phyloP scores from a whole-genome alignment of 2,329 filamentous ascomycete genomes.

The Epichloe aotearoae region DNA sequence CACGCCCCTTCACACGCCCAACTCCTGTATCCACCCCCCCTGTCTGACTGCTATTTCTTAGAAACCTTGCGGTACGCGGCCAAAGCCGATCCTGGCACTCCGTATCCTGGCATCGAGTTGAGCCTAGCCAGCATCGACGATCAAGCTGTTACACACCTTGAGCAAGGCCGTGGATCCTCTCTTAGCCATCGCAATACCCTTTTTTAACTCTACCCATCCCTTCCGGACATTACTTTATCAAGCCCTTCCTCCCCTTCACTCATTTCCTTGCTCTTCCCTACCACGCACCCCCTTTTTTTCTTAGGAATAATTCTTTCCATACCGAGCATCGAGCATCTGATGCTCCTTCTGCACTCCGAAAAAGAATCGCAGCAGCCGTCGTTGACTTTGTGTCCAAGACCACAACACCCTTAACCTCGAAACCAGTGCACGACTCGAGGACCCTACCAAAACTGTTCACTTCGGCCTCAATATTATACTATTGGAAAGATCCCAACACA shows the following conservation, averaged over 20 bases:
- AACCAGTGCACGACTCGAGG: neutral
- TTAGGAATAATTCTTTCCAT: neutral
- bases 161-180: conserved; percentile 5
- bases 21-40: neutral
- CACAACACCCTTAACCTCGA: neutral
- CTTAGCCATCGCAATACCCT: conserved; percentile 2
- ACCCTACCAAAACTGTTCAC: neutral
- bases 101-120: neutral
- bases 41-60: conserved; percentile 2
- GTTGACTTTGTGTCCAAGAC: neutral
- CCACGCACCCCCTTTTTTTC: neutral
- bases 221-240: conserved; percentile 5
- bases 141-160: conserved; percentile 3
- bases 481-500: neutral
- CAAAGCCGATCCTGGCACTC: conserved; percentile 7
- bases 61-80: conserved; percentile 5
- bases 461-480: neutral
- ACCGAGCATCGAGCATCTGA: too few relatives aligned
- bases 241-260: conserved; percentile 2
- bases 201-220: conserved; percentile 3
- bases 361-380: neutral
- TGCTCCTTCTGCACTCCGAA: neutral
- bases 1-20: neutral
- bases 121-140: conserved; percentile 6
- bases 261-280: neutral